phyloP scores from a whole-genome alignment of 2,329 filamentous ascomycete species.

The Sclerotinia sclerotiorum region DNA sequence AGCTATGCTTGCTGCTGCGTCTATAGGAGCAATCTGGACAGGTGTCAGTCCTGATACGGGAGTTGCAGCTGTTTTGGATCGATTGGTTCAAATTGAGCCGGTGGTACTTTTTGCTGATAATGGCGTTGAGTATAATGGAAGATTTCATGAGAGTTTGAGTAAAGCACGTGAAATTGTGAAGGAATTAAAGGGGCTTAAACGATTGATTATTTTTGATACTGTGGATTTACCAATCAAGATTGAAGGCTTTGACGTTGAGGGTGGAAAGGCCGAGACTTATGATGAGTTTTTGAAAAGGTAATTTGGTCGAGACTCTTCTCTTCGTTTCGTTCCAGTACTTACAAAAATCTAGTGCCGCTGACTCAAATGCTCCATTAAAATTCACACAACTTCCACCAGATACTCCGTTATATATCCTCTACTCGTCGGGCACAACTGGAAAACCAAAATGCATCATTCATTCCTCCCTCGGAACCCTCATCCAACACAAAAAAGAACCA shows the following conservation, averaged over 20 bases:
- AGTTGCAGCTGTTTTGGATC: conserved; percentile 85
- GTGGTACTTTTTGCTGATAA: conserved; percentile 78
- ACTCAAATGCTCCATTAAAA: conserved; percentile 45
- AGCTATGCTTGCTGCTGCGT: conserved; percentile 80
- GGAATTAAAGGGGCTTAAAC: conserved; percentile 60
- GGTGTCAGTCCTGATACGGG: conserved; percentile 91
- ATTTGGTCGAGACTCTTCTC: conserved; percentile 7
- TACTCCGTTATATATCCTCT: conserved; percentile 90
- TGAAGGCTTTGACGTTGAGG: conserved; percentile 28
- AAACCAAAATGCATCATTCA: conserved; percentile 93
- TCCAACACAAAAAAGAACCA: conserved; percentile 98
- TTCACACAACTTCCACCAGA: conserved; percentile 82
- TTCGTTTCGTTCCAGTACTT: conserved; percentile 30
- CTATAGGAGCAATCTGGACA: conserved; percentile 88
- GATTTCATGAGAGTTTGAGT: conserved; percentile 73
- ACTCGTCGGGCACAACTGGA: conserved; percentile 86
- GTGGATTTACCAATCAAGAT: conserved; percentile 44
- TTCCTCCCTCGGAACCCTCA: conserved; percentile 80
- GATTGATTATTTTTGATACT: conserved; percentile 73
- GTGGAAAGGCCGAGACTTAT: conserved; percentile 45
- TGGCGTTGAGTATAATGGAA: conserved; percentile 86
- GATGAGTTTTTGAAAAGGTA: conserved; percentile 45
- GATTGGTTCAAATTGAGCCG: conserved; percentile 81
- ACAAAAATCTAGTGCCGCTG: conserved; percentile 34
- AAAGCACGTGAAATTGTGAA: conserved; percentile 79